Conservation (phyloP, 2,329 filamentous ascomycete genomes). For the Pseudogymnoascus sp. region DNA sequence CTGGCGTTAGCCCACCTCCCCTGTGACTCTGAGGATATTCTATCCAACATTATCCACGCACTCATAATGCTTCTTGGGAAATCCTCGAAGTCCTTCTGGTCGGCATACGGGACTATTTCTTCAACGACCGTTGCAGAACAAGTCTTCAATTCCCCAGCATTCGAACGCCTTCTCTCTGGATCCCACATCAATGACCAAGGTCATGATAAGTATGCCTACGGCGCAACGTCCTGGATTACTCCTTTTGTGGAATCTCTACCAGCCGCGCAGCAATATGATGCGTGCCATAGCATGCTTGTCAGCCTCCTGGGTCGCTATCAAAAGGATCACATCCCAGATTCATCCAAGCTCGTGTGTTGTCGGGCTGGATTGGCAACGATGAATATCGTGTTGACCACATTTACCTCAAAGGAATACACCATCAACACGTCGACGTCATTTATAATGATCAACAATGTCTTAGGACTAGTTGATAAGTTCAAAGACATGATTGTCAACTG, state of each 20-base stretch:
- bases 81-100: constrained; percentile 78
- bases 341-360: constrained; percentile 55
- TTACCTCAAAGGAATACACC: constrained; percentile 44
- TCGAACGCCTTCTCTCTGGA: constrained; percentile 54
- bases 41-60: constrained; percentile 64
- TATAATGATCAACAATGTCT: constrained; percentile 57
- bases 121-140: constrained; percentile 77
- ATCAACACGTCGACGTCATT: constrained; percentile 46
- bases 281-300: constrained; percentile 70
- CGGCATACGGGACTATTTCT: constrained; percentile 74
- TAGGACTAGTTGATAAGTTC: constrained; percentile 60
- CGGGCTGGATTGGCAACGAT: constrained; percentile 58
- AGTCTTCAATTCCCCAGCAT: constrained; percentile 66
- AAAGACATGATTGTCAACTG: constrained; percentile 53
- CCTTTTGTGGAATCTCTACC: constrained; percentile 74
- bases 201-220: constrained; percentile 49
- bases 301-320: constrained; percentile 65
- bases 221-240: constrained; percentile 71
- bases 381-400: constrained; percentile 50
- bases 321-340: constrained; percentile 46
- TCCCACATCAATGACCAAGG: constrained; percentile 48
- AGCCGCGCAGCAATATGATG: constrained; percentile 67
- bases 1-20: constrained; percentile 51
- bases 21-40: constrained; percentile 45
- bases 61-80: constrained; percentile 67